Evolutionary conservation across 2,329 filamentous ascomycete species (phyloP).

Genomic region (Stachybotrys elegans): DNA sequence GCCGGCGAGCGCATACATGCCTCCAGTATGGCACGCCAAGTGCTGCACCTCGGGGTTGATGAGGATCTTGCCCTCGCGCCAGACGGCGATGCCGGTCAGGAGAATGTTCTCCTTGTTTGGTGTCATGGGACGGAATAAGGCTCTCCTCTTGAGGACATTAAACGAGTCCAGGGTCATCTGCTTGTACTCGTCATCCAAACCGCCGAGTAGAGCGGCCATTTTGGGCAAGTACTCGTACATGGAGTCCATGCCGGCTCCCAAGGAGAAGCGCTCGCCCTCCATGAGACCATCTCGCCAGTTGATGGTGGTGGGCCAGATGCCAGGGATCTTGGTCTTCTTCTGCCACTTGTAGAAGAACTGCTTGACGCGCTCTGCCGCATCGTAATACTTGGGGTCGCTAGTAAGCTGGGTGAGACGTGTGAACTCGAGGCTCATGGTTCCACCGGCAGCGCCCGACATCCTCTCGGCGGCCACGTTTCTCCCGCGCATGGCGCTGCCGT

Average conservation of each 20-base stretch:
- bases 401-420: slow-evolving; percentile 70
- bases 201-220: slow-evolving; percentile 62
- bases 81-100: slow-evolving; percentile 22
- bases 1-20: slow-evolving; percentile 62
- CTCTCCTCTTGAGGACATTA: slow-evolving; percentile 53
- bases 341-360: slow-evolving; percentile 65
- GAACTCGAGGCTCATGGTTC: slow-evolving; percentile 71
- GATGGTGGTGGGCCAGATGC: slow-evolving; percentile 69
- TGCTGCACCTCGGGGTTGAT: slow-evolving; percentile 25
- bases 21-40: slow-evolving; percentile 59
- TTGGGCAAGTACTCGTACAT: slow-evolving; percentile 59
- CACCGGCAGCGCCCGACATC: slow-evolving; percentile 43
- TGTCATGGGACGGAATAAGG: slow-evolving; percentile 68
- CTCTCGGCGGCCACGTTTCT: slow-evolving; percentile 44
- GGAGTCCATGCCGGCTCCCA: slow-evolving; percentile 52
- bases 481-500: slow-evolving; percentile 31
- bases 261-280: slow-evolving; percentile 37
- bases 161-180: slow-evolving; percentile 61
- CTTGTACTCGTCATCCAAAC: slow-evolving; percentile 54
- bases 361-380: slow-evolving; percentile 70
- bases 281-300: slow-evolving; percentile 53
- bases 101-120: slow-evolving; percentile 58
- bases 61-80: slow-evolving; percentile 11
- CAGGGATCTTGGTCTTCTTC: slow-evolving; percentile 64
- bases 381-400: slow-evolving; percentile 67